A percentile compares a stretch with the other conserved stretches of the same genome.
Evolutionary conservation across 208 protist species (phyloP).

Genomic region (Acanthamoeba triangularis): DNA sequence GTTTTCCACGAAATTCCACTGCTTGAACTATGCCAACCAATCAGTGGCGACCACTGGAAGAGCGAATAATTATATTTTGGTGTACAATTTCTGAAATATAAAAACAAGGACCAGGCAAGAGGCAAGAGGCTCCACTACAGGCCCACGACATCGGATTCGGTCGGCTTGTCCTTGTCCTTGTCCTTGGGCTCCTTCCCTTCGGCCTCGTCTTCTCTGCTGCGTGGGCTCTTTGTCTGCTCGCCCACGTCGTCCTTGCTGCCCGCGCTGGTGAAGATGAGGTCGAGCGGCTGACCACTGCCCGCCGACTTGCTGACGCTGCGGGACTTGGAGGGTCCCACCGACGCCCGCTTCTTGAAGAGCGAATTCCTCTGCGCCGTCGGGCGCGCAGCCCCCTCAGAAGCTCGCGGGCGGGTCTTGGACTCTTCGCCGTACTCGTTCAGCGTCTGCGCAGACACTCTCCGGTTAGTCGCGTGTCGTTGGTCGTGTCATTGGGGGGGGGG

Average conservation of each 20-base stretch:
- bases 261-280: not conserved
- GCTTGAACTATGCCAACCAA: too few species aligned
- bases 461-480: not conserved
- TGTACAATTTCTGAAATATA: too few species aligned
- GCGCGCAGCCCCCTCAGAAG: not conserved
- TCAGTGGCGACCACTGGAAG: too few species aligned
- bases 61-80: too few species aligned
- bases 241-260: not conserved
- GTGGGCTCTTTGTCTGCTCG: not conserved
- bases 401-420: not conserved
- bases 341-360: too few species aligned
- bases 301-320: too few species aligned
- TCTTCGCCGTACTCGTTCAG: slow-evolving; percentile 5
- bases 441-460: not conserved
- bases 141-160: not conserved
- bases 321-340: too few species aligned
- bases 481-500: not conserved
- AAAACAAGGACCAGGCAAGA: too few species aligned
- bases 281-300: not conserved
- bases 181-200: not conserved
- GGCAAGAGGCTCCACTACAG: too few species aligned
- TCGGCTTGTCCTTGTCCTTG: not conserved
- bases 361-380: not conserved
- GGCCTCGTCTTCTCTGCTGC: not conserved
- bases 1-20: too few species aligned